These are phyloP conservation scores for Wallacemonas sp. DNA, from an alignment of 208 protist genomes.

Conservation along the genomic window DNA sequence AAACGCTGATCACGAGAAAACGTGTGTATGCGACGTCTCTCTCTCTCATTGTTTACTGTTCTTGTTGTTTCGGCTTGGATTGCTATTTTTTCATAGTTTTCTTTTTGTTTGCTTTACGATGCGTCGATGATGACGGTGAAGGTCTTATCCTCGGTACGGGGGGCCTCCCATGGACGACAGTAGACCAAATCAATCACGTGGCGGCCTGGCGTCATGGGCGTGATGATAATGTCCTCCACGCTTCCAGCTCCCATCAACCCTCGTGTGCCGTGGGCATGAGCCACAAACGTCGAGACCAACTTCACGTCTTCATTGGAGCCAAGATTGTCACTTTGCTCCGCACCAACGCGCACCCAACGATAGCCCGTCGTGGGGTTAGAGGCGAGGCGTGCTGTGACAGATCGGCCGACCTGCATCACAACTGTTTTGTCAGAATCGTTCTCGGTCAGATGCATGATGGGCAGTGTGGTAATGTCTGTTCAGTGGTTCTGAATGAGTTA, in stretches of 20 bases:
- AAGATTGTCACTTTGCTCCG: constrained; percentile 5
- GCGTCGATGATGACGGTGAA: constrained; percentile 49
- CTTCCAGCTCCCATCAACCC: too few relatives aligned
- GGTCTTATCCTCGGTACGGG: constrained; percentile 20
- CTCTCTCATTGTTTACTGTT: too few relatives aligned
- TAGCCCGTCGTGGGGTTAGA: constrained; percentile 79
- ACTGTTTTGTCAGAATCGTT: too few relatives aligned
- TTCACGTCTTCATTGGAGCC: not conserved
- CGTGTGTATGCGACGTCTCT: too few relatives aligned
- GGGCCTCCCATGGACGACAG: constrained; percentile 39
- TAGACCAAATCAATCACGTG: constrained; percentile 53
- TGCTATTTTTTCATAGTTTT: constrained; percentile 15
- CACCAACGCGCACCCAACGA: constrained; percentile 44
- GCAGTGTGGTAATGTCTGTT: too few relatives aligned
- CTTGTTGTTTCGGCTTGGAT: too few relatives aligned
- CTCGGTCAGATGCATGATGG: too few relatives aligned
- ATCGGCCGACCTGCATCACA: too few relatives aligned
- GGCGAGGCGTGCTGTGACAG: constrained; percentile 32
- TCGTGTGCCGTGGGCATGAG: not conserved
- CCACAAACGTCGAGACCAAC: constrained; percentile 13
- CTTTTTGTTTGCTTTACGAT: constrained; percentile 5
- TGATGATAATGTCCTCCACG: too few relatives aligned
- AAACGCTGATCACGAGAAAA: not conserved
- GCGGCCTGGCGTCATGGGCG: constrained; percentile 24
- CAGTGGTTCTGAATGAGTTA: too few relatives aligned